These are phyloP conservation scores for Helichrysum umbraculigerum DNA, from an alignment of 129 eudicot species.

Conservation along the genomic window DNA sequence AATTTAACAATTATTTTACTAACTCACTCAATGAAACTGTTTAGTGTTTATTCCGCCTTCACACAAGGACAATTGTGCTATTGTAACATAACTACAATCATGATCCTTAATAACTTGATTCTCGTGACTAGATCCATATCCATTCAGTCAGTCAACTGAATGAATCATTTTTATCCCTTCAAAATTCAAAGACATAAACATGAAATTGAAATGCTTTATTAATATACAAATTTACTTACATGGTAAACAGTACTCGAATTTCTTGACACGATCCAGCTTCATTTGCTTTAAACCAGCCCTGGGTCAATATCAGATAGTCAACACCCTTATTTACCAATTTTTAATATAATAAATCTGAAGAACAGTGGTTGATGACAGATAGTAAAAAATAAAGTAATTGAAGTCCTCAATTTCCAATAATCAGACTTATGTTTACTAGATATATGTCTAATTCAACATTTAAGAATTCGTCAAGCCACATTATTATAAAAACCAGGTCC, in stretches of 20 bases:
- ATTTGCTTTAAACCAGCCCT: constrained; percentile 79
- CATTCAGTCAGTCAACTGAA: not conserved
- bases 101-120: not conserved
- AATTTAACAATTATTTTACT: not conserved
- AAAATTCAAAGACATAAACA: not conserved
- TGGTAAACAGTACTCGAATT: constrained; percentile 85
- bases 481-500: not conserved
- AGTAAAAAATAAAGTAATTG: not conserved
- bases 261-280: constrained; percentile 72
- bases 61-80: not conserved
- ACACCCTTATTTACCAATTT: not conserved
- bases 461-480: not conserved
- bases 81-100: not conserved
- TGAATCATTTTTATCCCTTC: not conserved
- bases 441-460: not conserved
- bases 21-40: not conserved
- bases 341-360: not conserved
- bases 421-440: not conserved
- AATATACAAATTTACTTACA: constrained; percentile 47
- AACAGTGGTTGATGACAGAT: not conserved
- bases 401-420: not conserved
- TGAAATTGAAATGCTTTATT: not conserved
- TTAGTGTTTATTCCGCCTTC: not conserved
- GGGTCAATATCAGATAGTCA: constrained; percentile 23
- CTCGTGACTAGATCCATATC: not conserved